phyloP scores from a whole-genome alignment of 2,329 filamentous ascomycete genomes.

The Claviceps lovelessii region DNA sequence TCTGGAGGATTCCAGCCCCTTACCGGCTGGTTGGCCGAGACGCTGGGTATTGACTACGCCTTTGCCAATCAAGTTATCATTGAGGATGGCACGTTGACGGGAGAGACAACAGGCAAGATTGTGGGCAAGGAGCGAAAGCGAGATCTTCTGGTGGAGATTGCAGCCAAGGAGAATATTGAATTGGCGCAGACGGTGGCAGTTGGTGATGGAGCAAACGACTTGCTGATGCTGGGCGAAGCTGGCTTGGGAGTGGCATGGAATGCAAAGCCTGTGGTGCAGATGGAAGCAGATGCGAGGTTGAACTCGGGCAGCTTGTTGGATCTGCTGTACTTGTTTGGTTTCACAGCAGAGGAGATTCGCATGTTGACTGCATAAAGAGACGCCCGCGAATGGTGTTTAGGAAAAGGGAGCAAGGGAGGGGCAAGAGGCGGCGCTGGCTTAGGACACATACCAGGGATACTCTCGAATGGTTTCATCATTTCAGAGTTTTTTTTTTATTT shows the following conservation, averaged over 20 bases:
- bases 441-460: too few relatives aligned
- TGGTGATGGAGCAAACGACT: slow-evolving; percentile 71
- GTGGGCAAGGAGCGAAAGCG: slow-evolving; percentile 65
- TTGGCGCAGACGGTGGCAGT: slow-evolving; percentile 57
- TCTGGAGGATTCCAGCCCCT: slow-evolving; percentile 87
- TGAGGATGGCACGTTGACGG: slow-evolving; percentile 49
- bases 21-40: slow-evolving; percentile 68
- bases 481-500: too few relatives aligned
- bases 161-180: slow-evolving; percentile 48
- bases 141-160: slow-evolving; percentile 57
- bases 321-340: slow-evolving; percentile 60
- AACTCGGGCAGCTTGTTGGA: slow-evolving; percentile 60
- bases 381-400: background rate
- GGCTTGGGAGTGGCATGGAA: slow-evolving; percentile 72
- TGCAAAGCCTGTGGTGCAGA: slow-evolving; percentile 69
- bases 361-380: slow-evolving; percentile 9
- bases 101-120: slow-evolving; percentile 56
- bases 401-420: background rate
- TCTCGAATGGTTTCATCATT: too few relatives aligned
- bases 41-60: slow-evolving; percentile 75
- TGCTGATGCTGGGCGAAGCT: slow-evolving; percentile 64
- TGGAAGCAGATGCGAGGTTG: slow-evolving; percentile 56
- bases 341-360: slow-evolving; percentile 45
- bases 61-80: slow-evolving; percentile 73
- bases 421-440: too few relatives aligned